phyloP scores from a whole-genome alignment of 1,139 yeast genomes.

The Pichia sp. region DNA sequence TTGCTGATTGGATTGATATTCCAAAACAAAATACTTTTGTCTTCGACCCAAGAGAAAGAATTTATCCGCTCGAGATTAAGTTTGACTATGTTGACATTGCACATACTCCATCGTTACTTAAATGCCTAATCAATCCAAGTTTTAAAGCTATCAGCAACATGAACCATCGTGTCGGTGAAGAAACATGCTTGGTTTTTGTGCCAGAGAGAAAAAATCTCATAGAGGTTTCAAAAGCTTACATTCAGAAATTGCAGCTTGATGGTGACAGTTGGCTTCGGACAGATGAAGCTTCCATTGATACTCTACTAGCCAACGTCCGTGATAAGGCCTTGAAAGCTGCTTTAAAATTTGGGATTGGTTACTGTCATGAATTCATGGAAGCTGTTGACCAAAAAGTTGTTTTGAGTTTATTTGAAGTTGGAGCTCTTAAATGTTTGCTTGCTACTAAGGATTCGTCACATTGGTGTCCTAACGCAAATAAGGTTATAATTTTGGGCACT shows the following conservation, averaged over 20 bases:
- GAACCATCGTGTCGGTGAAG: conserved; percentile 32
- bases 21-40: conserved; percentile 55
- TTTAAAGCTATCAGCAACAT: conserved; percentile 35
- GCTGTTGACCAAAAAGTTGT: conserved; percentile 51
- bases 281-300: conserved; percentile 39
- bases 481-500: conserved; percentile 68
- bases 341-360: conserved; percentile 65
- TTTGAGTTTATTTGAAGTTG: conserved; percentile 47
- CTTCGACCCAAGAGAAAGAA: conserved; percentile 62
- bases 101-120: conserved; percentile 48
- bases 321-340: conserved; percentile 47
- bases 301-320: conserved; percentile 41
- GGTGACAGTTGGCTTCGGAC: conserved; percentile 35
- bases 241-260: conserved; percentile 34
- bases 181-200: conserved; percentile 49
- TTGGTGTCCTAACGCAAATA: conserved; percentile 49
- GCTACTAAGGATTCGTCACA: conserved; percentile 55
- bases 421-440: conserved; percentile 50
- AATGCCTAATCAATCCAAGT: conserved; percentile 49
- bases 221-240: conserved; percentile 47
- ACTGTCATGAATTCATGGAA: conserved; percentile 58
- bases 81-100: conserved; percentile 47
- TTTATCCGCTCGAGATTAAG: conserved; percentile 54
- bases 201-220: conserved; percentile 54
- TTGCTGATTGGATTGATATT: conserved; percentile 86